Conservation (phyloP, 2,329 filamentous ascomycete genomes). For the Penicillium hordei region DNA sequence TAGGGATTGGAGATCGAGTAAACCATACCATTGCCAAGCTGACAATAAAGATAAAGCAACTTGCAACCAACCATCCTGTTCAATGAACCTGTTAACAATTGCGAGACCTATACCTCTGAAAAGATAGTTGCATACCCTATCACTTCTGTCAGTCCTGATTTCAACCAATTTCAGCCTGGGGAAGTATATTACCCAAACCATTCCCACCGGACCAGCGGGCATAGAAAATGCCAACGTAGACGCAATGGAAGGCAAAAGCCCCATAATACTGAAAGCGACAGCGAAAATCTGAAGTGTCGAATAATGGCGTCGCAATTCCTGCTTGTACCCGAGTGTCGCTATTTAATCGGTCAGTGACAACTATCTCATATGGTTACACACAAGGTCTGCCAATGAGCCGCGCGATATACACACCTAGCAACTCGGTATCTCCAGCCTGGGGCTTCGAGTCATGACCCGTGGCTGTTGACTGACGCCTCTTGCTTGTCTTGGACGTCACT, state of each 20-base stretch:
- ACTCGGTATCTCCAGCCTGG: slow-evolving; percentile 23
- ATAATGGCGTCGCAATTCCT: slow-evolving; percentile 63
- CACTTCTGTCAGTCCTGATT: neutral
- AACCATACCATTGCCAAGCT: slow-evolving; percentile 57
- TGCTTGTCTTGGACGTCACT: neutral
- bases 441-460: slow-evolving; percentile 1
- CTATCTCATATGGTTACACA: neutral
- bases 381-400: neutral
- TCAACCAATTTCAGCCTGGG: neutral
- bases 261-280: slow-evolving; percentile 62
- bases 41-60: slow-evolving; percentile 58
- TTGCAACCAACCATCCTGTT: slow-evolving; percentile 55
- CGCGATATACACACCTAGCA: slow-evolving; percentile 14
- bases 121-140: slow-evolving; percentile 11
- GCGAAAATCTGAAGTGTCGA: slow-evolving; percentile 63
- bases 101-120: neutral
- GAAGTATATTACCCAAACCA: slow-evolving; percentile 54
- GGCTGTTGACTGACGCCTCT: neutral
- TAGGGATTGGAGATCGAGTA: neutral
- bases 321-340: slow-evolving; percentile 53
- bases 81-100: neutral
- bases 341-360: slow-evolving; percentile 2
- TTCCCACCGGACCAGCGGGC: slow-evolving; percentile 59
- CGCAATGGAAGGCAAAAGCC: slow-evolving; percentile 60
- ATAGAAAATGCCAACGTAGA: slow-evolving; percentile 60